Conservation (phyloP, 2,329 filamentous ascomycete species). For the Periconia digitata region DNA sequence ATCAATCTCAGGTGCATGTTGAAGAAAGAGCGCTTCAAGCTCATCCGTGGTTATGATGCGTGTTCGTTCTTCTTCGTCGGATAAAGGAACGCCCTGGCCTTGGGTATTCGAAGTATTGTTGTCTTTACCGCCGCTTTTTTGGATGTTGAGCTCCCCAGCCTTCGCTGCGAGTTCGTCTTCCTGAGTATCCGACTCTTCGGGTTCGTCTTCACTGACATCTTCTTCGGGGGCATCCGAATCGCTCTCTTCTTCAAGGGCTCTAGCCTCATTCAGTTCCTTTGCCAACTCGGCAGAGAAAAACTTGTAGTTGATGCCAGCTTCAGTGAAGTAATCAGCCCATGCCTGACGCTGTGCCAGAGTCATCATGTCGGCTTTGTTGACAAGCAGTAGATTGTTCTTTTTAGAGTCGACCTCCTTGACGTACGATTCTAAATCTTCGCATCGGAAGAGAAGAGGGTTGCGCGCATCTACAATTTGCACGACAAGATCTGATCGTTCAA, state of each 20-base stretch:
- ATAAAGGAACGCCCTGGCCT: constrained; percentile 37
- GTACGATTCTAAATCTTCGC: constrained; percentile 88
- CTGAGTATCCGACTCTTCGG: constrained; percentile 49
- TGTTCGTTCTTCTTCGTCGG: constrained; percentile 50
- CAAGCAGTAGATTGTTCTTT: constrained; percentile 88
- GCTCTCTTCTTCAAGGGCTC: constrained; percentile 56
- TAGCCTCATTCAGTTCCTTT: constrained; percentile 81
- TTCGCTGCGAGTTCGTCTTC: constrained; percentile 52
- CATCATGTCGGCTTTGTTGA: constrained; percentile 99
- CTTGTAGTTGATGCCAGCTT: constrained; percentile 80
- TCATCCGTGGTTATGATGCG: constrained; percentile 91
- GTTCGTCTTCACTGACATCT: constrained; percentile 48
- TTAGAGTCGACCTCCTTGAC: constrained; percentile 87
- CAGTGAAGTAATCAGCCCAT: constrained; percentile 86
- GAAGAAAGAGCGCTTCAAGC: constrained; percentile 82
- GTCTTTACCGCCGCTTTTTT: constrained; percentile 45
- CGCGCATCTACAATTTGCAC: constrained; percentile 98
- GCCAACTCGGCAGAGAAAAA: constrained; percentile 96
- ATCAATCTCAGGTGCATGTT: constrained; percentile 66
- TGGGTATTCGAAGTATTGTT: constrained; percentile 42
- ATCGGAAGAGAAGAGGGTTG: constrained; percentile 91
- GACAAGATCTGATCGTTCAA: constrained; percentile 91
- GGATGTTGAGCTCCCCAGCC: constrained; percentile 48
- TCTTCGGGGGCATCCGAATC: constrained; percentile 40
- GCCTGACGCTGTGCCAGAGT: constrained; percentile 75